phyloP scores from a whole-genome alignment of 495 filamentous ascomycete species.

The Usnea hakonensis region DNA sequence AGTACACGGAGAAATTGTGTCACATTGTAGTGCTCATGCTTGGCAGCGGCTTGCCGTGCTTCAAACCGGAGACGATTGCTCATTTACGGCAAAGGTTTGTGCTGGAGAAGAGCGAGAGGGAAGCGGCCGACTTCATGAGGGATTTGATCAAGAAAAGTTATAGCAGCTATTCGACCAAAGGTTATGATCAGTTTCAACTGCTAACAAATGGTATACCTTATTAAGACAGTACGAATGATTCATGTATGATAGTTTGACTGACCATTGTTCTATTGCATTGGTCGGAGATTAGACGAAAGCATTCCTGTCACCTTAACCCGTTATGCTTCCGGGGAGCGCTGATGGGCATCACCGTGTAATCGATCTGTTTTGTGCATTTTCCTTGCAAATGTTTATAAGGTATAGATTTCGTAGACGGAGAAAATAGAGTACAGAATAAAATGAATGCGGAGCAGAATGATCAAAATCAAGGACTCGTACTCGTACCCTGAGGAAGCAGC shows the following conservation, averaged over 20 bases:
- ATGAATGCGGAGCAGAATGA: too few species aligned
- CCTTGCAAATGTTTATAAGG: too few species aligned
- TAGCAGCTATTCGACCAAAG: constrained; percentile 76
- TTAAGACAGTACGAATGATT: constrained; percentile 27
- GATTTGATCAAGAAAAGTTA: constrained; percentile 83
- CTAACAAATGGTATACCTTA: constrained; percentile 98
- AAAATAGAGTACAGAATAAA: too few species aligned
- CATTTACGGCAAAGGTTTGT: constrained; percentile 93
- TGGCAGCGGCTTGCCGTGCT: constrained; percentile 92
- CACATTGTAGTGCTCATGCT: constrained; percentile 93
- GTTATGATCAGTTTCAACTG: constrained; percentile 95
- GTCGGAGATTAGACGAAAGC: background rate
- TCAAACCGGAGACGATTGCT: constrained; percentile 91
- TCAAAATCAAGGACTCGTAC: too few species aligned
- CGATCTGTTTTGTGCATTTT: too few species aligned
- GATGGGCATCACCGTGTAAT: too few species aligned
- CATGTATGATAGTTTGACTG: background rate
- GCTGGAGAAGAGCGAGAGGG: constrained; percentile 83
- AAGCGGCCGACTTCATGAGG: constrained; percentile 90
- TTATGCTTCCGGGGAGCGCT: too few species aligned
- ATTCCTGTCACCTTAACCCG: too few species aligned
- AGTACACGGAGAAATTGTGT: constrained; percentile 73
- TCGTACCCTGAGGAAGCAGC: too few species aligned
- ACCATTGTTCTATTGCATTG: background rate
- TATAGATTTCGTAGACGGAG: too few species aligned